Percentiles rank a stretch among this genome's conserved stretches.
These are phyloP conservation scores for Rhinocladiella mackenziei DNA, from an alignment of 2,329 filamentous ascomycete species.

Conservation along the genomic window DNA sequence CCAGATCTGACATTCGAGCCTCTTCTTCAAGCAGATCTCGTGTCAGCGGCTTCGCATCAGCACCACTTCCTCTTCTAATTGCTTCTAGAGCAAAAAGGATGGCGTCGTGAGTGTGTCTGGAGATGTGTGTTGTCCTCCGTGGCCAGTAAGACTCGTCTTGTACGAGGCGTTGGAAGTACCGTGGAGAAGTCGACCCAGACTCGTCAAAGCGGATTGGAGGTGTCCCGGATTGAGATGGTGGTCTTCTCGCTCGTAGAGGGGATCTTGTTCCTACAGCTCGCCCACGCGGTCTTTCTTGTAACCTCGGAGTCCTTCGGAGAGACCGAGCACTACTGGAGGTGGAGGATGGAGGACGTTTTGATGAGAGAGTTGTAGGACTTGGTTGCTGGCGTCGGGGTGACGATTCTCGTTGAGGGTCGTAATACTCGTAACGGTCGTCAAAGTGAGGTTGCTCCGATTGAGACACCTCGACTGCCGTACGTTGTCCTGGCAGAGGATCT, in stretches of 20 bases:
- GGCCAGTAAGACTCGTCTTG: constrained; percentile 51
- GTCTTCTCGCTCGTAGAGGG: constrained; percentile 23
- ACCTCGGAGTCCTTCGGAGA: constrained; percentile 52
- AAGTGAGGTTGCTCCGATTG: constrained; percentile 34
- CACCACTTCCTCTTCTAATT: constrained; percentile 51
- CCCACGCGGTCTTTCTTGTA: constrained; percentile 43
- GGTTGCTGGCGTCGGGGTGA: constrained; percentile 30
- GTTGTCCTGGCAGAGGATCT: constrained; percentile 5
- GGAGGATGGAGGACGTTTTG: constrained; percentile 42
- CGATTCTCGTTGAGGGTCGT: constrained; percentile 40
- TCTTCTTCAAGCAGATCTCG: constrained; percentile 81
- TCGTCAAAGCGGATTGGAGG: constrained; percentile 21
- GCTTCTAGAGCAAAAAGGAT: constrained; percentile 89
- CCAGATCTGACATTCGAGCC: constrained; percentile 85
- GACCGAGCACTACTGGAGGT: constrained; percentile 51
- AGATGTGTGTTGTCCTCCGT: constrained; percentile 58
- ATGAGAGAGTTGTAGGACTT: constrained; percentile 19
- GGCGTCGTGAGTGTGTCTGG: constrained; percentile 77
- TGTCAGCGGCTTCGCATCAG: constrained; percentile 66
- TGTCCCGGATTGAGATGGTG: constrained; percentile 24
- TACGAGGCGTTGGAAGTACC: constrained; percentile 34
- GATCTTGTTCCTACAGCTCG: constrained; percentile 36
- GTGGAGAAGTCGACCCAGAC: constrained; percentile 31
- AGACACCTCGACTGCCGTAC: constrained; percentile 36
- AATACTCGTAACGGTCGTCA: constrained; percentile 54